Evolutionary conservation across 768 basidiomycete species (phyloP).

Genomic region (Pisolithus orientalis): DNA sequence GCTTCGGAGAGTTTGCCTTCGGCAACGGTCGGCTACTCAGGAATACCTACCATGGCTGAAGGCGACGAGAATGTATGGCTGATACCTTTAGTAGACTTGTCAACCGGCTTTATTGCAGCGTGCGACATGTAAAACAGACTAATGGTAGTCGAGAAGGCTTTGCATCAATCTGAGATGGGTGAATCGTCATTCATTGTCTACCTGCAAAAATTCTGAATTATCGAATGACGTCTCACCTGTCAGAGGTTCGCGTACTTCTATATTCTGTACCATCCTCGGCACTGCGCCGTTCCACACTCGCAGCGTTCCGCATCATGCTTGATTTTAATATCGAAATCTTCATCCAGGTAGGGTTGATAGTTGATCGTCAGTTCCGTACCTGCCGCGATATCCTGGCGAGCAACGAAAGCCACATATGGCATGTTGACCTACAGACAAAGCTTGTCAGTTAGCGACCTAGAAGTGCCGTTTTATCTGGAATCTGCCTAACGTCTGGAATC

Average conservation of each 20-base stretch:
- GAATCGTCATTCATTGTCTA: no score
- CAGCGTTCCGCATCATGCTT: conserved; percentile 30
- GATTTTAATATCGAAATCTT: conserved; percentile 14
- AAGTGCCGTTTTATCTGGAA: neutral
- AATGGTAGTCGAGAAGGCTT: no score
- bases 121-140: no score
- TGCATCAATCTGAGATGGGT: no score
- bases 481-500: conserved; percentile 41
- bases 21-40: neutral
- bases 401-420: conserved; percentile 59
- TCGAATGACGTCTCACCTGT: no score
- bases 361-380: conserved; percentile 58
- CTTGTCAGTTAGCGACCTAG: conserved; percentile 1
- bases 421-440: conserved; percentile 39
- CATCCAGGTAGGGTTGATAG: conserved; percentile 45
- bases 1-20: neutral
- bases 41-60: neutral
- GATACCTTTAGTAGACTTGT: neutral
- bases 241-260: conserved; percentile 1
- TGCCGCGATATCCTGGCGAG: conserved; percentile 40
- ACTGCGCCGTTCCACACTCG: conserved; percentile 30
- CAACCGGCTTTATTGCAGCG: no score
- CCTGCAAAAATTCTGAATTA: no score
- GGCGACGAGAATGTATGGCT: neutral
- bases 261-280: conserved; percentile 33